Evolutionary conservation across 208 protist species (phyloP).

Genomic region (Trypanosoma brucei): DNA sequence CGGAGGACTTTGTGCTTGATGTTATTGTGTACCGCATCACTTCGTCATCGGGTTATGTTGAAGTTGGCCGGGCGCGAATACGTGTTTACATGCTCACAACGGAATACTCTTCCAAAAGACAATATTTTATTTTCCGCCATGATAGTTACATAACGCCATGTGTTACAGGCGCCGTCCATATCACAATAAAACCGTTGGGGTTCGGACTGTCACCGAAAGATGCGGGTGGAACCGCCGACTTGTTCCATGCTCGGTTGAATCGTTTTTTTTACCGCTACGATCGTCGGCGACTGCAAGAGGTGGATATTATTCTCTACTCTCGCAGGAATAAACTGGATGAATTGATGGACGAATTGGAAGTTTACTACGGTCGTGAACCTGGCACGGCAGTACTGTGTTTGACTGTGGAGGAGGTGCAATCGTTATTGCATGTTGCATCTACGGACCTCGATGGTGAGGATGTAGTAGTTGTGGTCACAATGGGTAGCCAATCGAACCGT

Average conservation of each 20-base stretch:
- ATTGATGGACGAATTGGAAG: constrained; percentile 68
- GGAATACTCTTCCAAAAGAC: constrained; percentile 41
- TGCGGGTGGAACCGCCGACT: constrained; percentile 35
- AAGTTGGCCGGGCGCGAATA: constrained; percentile 64
- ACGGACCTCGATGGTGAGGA: constrained; percentile 42
- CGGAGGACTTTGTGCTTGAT: constrained; percentile 38
- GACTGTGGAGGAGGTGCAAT: constrained; percentile 37
- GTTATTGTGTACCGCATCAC: constrained; percentile 43
- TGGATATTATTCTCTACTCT: constrained; percentile 50
- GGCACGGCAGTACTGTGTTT: constrained; percentile 53
- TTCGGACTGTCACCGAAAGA: constrained; percentile 52
- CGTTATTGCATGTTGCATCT: constrained; percentile 33
- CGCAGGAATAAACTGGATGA: constrained; percentile 43
- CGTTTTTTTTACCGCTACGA: constrained; percentile 80
- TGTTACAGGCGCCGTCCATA: constrained; percentile 50
- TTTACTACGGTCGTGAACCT: constrained; percentile 71
- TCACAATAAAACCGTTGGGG: constrained; percentile 45
- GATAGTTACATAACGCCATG: constrained; percentile 27
- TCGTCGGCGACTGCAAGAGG: constrained; percentile 36
- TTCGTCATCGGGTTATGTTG: constrained; percentile 24
- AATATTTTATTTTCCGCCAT: constrained; percentile 60
- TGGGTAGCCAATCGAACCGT: constrained; percentile 45
- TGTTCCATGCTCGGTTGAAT: constrained; percentile 65
- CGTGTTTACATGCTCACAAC: constrained; percentile 39
- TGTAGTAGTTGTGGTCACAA: constrained; percentile 58